Percentiles rank a stretch among this genome's conserved stretches.
Conservation (phyloP, 176 grass and related monocot genomes). For the Triticum dicoccoides region DNA sequence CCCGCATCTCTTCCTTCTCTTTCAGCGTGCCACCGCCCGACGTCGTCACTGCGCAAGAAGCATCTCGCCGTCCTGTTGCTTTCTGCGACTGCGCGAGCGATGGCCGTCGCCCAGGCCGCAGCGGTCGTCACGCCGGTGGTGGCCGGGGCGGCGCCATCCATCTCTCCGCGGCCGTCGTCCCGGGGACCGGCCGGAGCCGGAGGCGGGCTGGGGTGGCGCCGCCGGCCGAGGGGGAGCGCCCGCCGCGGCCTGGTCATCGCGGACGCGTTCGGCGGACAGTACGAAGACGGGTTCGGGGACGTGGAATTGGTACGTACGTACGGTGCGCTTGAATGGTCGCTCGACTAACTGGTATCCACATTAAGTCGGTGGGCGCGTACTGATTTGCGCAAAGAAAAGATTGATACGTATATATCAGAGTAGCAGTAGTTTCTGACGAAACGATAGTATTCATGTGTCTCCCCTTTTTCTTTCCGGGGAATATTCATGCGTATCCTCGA, state of each 20-base stretch:
- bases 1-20: neutral
- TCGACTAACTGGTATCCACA: neutral
- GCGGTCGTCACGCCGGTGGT: slow-evolving; percentile 17
- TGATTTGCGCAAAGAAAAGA: neutral
- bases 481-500: no score
- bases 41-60: neutral
- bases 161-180: neutral
- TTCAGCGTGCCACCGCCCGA: neutral
- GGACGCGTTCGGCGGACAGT: slow-evolving; percentile 53
- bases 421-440: no score
- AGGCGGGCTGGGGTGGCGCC: slow-evolving; percentile 17
- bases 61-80: neutral
- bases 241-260: slow-evolving; percentile 39
- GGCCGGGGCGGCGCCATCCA: neutral
- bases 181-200: neutral
- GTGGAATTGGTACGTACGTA: slow-evolving; percentile 36
- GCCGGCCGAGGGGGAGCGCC: slow-evolving; percentile 5
- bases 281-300: slow-evolving; percentile 65
- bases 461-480: no score
- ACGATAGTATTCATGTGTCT: neutral
- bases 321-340: neutral
- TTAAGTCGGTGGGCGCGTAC: neutral
- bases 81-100: neutral
- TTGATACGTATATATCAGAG: neutral
- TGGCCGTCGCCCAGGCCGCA: slow-evolving; percentile 23